Evolutionary conservation across 2,329 filamentous ascomycete species (phyloP).

Genomic region (Colletotrichum magnum): DNA sequence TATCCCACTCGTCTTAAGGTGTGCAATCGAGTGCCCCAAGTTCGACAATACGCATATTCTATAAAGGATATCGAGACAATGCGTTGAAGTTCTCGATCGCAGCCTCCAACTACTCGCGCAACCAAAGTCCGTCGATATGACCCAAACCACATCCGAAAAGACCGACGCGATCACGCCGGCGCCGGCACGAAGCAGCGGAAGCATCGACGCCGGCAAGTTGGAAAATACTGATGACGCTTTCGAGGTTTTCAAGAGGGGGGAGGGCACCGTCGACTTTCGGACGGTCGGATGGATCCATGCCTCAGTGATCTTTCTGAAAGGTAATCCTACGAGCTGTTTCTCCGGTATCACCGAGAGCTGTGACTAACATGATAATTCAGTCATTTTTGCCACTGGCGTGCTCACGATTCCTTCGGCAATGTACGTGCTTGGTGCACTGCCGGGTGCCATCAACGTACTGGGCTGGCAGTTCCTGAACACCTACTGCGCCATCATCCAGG

Average conservation of each 20-base stretch:
- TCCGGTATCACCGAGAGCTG: not conserved
- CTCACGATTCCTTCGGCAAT: constrained; percentile 59
- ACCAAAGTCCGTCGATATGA: constrained; percentile 19
- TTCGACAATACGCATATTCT: not conserved
- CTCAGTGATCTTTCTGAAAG: constrained; percentile 62
- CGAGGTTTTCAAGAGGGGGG: constrained; percentile 61
- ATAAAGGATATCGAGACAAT: constrained; percentile 27
- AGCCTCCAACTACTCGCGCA: not conserved
- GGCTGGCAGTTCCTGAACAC: constrained; percentile 58
- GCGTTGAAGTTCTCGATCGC: not conserved
- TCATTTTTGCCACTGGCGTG: constrained; percentile 60
- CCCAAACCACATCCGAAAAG: constrained; percentile 39
- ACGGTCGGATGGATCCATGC: constrained; percentile 64
- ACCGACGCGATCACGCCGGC: constrained; percentile 43
- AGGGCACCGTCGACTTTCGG: constrained; percentile 61
- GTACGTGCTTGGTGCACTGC: constrained; percentile 58
- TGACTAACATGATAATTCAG: constrained; percentile 39
- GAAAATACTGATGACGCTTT: constrained; percentile 47
- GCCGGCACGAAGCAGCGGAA: constrained; percentile 42
- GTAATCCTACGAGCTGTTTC: constrained; percentile 42
- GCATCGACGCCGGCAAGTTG: constrained; percentile 44
- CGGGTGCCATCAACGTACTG: constrained; percentile 58
- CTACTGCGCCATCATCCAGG: constrained; percentile 56
- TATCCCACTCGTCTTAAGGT: not conserved
- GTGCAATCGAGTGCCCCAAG: constrained; percentile 24